phyloP scores from a whole-genome alignment of 2,329 filamentous ascomycete species.

The Myriosclerotinia duriaeana region DNA sequence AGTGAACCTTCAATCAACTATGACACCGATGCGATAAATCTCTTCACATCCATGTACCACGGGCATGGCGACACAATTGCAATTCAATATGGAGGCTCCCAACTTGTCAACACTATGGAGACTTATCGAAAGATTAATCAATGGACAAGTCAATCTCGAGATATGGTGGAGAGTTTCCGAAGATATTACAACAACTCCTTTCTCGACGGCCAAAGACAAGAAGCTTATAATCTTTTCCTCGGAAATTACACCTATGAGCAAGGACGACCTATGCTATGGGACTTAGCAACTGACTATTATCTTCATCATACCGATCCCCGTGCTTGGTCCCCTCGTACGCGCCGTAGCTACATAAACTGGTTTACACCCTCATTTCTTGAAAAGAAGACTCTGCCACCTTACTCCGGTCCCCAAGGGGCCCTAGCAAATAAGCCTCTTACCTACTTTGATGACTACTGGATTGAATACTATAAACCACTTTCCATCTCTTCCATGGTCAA shows the following conservation, averaged over 20 bases:
- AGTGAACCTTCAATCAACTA: slow-evolving; percentile 78
- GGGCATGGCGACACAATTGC: slow-evolving; percentile 97
- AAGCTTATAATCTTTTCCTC: slow-evolving; percentile 95
- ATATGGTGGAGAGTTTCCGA: slow-evolving; percentile 99
- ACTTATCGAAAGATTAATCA: slow-evolving; percentile 99
- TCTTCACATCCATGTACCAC: slow-evolving; percentile 98
- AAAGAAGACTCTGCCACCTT: slow-evolving; percentile 46
- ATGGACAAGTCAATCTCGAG: slow-evolving; percentile 94
- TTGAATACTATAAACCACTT: slow-evolving; percentile 90
- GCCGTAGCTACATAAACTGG: slow-evolving; percentile 83
- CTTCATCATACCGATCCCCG: slow-evolving; percentile 86
- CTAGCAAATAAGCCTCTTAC: slow-evolving; percentile 39
- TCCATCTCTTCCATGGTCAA: slow-evolving; percentile 87
- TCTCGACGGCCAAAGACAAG: slow-evolving; percentile 93
- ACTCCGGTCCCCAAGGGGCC: slow-evolving; percentile 28
- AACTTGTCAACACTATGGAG: slow-evolving; percentile 98
- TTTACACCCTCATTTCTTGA: slow-evolving; percentile 73
- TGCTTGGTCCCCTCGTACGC: slow-evolving; percentile 61
- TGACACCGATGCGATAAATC: slow-evolving; percentile 91
- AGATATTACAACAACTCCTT: slow-evolving; percentile 99
- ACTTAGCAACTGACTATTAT: slow-evolving; percentile 91
- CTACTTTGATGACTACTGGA: slow-evolving; percentile 90
- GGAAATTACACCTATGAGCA: slow-evolving; percentile 90
- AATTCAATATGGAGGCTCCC: slow-evolving; percentile 94
- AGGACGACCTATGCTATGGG: slow-evolving; percentile 95